Evolutionary conservation across 1,284 basidiomycete species (phyloP).

Genomic region (Fomitiporia mediterranea): DNA sequence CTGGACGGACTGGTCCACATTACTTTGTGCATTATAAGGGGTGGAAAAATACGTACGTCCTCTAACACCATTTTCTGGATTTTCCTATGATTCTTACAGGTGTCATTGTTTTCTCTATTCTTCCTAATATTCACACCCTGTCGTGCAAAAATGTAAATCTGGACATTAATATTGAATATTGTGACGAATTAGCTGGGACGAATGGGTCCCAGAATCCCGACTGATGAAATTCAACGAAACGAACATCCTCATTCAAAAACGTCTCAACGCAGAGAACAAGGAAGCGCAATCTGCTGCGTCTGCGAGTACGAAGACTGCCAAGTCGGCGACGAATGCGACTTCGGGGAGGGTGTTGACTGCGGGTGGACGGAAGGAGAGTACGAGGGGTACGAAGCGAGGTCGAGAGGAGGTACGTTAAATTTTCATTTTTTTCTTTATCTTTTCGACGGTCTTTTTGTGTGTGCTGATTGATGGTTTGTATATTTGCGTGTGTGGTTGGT

Average conservation of each 20-base stretch:
- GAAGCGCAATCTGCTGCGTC: constrained; percentile 34
- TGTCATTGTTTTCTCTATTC: no score
- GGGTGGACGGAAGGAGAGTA: constrained; percentile 48
- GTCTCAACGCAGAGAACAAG: constrained; percentile 38
- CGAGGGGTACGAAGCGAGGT: constrained; percentile 55
- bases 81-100: no score
- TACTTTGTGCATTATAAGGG: constrained; percentile 99
- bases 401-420: constrained; percentile 50
- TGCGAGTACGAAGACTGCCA: constrained; percentile 32
- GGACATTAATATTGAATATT: no score
- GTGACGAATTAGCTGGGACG: constrained; percentile 86
- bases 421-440: constrained; percentile 11
- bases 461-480: no score
- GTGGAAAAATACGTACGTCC: constrained; percentile 93
- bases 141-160: no score
- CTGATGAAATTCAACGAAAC: constrained; percentile 86
- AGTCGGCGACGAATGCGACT: constrained; percentile 30
- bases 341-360: constrained; percentile 35
- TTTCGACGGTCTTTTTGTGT: no score
- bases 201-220: constrained; percentile 87
- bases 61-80: neutral
- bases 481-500: no score
- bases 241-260: constrained; percentile 80
- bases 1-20: constrained; percentile 70
- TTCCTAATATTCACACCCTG: neutral